Evolutionary conservation across 257 asterid species (phyloP).

Genomic region (Nicotiana sylvestris): DNA sequence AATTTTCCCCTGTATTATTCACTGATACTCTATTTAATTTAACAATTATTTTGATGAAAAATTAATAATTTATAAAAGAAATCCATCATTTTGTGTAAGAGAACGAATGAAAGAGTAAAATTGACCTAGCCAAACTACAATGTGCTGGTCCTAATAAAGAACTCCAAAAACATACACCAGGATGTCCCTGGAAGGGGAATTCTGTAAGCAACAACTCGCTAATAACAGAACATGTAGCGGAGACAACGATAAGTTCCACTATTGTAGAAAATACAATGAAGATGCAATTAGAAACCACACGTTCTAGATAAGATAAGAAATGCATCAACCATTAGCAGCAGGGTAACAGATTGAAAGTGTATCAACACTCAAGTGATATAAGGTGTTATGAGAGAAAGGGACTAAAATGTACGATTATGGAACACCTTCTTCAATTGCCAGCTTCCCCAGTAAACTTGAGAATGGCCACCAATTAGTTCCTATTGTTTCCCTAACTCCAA

Average conservation of each 20-base stretch:
- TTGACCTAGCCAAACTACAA: neutral
- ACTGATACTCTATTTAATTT: neutral
- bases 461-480: neutral
- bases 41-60: neutral
- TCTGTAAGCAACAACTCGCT: neutral
- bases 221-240: neutral
- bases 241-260: neutral
- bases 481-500: neutral
- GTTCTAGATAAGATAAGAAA: neutral
- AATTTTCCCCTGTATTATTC: neutral
- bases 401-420: neutral
- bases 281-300: conserved; percentile 3
- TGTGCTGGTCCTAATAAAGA: neutral
- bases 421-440: neutral
- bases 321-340: neutral
- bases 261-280: neutral
- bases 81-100: neutral
- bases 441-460: neutral
- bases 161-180: neutral
- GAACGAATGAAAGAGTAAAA: neutral
- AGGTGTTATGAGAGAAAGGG: conserved; percentile 7
- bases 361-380: neutral
- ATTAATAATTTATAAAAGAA: neutral
- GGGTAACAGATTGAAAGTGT: neutral
- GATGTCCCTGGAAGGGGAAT: neutral